Evolutionary conservation across 2,329 filamentous ascomycete species (phyloP).

Genomic region (Colletotrichum sp.): DNA sequence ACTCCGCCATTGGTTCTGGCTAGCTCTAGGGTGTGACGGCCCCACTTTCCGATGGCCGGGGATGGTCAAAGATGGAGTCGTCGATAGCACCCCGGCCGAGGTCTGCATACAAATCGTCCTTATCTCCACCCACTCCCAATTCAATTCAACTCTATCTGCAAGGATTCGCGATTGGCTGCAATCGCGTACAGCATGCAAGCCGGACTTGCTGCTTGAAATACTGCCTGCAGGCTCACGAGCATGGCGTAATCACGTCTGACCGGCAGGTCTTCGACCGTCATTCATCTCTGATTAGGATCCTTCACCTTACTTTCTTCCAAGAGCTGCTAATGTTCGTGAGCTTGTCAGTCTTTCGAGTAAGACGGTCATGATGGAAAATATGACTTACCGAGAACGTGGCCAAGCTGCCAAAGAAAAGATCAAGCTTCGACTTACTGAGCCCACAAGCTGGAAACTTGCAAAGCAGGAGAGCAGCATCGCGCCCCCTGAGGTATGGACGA

Average conservation of each 20-base stretch:
- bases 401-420: neutral
- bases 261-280: neutral
- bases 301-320: neutral
- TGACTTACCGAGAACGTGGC: neutral
- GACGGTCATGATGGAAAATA: neutral
- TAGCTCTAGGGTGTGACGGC: neutral
- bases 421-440: neutral
- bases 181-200: neutral
- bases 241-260: neutral
- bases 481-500: slow-evolving; percentile 34
- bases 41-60: neutral
- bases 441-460: slow-evolving; percentile 12
- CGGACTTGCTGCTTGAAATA: neutral
- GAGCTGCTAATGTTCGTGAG: neutral
- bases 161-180: neutral
- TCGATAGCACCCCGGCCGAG: neutral
- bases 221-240: neutral
- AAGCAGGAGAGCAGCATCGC: slow-evolving; percentile 22
- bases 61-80: neutral
- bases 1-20: neutral
- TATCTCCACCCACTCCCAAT: neutral
- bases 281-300: neutral
- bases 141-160: neutral
- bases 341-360: neutral
- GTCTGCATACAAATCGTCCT: neutral